Base-by-base conservation (phyloP, 305 asterid species). In the Fraxinus platypoda region DNA sequence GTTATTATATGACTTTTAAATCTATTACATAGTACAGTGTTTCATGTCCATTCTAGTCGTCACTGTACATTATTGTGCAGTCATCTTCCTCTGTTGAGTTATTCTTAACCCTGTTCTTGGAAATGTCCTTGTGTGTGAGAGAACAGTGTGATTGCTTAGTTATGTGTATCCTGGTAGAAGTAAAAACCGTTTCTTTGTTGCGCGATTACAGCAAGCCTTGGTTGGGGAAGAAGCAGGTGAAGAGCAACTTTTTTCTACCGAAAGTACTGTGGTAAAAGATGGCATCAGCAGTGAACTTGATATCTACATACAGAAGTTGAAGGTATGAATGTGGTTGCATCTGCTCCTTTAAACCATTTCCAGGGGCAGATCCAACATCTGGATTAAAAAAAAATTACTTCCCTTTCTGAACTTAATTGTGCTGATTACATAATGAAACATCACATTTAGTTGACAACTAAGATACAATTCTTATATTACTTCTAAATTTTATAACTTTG, bases 191-290 rank as follows among this genome's bases (percentile, higher is more conserved):
- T 78, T 75, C 77, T 68, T 85, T 81, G 38, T 86, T 86, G 88
- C 82, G 81, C 85, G 84, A 81, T 84, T 91, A 46, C 94, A 96
- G 98, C 90, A 91, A 92, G 97, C 99, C 77, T 91, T 96, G 92
- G 99, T 96, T 85, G 99, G 99, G 89, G 99, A 96, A 89, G 98
- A 87, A 83, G 88, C 95, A 79, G 98, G 90, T 73, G 98, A 94
- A 73, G 98, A 92, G 84, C 97, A 87, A 86, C 95, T 96, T 82
- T 96, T 95, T 89, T 88, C 93, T 81, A 88, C 98, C 15, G 87
- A 86, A 84, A 90, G 88, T 84, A 82, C 78, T 88, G 84, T 80
- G 17, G 81, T 78, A 57, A 89, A 85, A 80, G 93, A 91, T 87
- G 93, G 90, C 85, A 73, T 88, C 83, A 86, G 89, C 81, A 74